Evolutionary conservation across 345 rosid genomes (phyloP).

Genomic region (Boechera divaricarpa): DNA sequence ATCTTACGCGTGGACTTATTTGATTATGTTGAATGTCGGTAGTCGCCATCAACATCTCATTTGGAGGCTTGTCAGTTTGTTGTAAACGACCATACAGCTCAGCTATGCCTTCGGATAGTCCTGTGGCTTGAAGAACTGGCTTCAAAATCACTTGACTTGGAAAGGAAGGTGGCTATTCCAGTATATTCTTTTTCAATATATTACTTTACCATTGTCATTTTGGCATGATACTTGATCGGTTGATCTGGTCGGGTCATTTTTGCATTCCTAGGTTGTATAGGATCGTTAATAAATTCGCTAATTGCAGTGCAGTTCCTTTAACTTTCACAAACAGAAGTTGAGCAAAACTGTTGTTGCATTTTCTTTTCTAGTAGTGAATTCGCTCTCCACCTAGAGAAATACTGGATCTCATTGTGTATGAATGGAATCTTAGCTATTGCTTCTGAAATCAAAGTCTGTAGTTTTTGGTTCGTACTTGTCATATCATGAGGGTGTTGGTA

Average conservation of each 20-base stretch:
- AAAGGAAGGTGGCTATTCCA: constrained; percentile 73
- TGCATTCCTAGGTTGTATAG: constrained; percentile 29
- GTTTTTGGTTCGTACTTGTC: constrained; percentile 32
- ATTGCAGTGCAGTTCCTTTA: not conserved
- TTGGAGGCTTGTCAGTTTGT: constrained; percentile 93
- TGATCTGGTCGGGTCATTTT: constrained; percentile 29
- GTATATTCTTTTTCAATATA: constrained; percentile 7
- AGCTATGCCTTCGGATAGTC: constrained; percentile 90
- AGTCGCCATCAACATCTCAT: constrained; percentile 94
- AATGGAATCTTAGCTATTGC: constrained; percentile 13
- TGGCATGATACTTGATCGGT: constrained; percentile 27
- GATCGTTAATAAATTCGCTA: constrained; percentile 22
- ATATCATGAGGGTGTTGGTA: constrained; percentile 24
- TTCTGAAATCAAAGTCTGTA: constrained; percentile 15
- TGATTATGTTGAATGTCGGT: constrained; percentile 32
- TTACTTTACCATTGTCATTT: constrained; percentile 9
- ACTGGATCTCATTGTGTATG: constrained; percentile 22
- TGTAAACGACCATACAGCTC: constrained; percentile 85
- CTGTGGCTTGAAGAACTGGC: constrained; percentile 97
- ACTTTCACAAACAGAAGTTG: constrained; percentile 24
- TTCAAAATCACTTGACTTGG: constrained; percentile 91
- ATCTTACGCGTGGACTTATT: constrained; percentile 28
- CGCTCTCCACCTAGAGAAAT: constrained; percentile 15
- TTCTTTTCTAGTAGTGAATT: constrained; percentile 18
- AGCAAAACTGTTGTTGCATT: constrained; percentile 20